Evolutionary conservation across 192 early-diverging fungal species (phyloP), one percentile per base, ranked within the genome.

Genomic region (Phycomyces blakesleeanus): DNA sequence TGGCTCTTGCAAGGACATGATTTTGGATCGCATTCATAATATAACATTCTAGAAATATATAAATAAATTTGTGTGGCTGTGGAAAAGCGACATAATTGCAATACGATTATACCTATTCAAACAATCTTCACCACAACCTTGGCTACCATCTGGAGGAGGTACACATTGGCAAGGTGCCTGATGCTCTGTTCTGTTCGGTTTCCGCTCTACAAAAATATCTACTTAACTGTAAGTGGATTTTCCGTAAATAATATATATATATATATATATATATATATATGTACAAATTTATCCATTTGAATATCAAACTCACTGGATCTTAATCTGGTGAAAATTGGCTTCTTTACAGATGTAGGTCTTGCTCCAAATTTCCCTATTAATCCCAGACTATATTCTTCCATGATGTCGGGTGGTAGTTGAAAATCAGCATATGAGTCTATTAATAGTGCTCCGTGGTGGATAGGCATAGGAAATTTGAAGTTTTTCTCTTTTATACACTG

Each of bases 191-290:
- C 76, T 80, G 2, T 78, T 69, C 2, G 88, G 86, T 56, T 86
- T 88, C 25, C 91, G 73, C 57, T 90, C 87, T 0, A 89, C 80
- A 76, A 87, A 93, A 20, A 90, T 84, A 61, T 93, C 87, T 89
- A 74, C 18, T 51, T 54, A 27, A 20, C n/a, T n/a, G n/a, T n/a
- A n/a, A n/a, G n/a, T n/a, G n/a, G n/a, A n/a, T n/a, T n/a, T n/a
- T 54, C 51, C 7, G 29, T 34, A 2, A 34, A 7, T 34, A 7
- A 2, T 34, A 34, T 34, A 34, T 34, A 34, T n/a, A n/a, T n/a
- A n/a, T n/a, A n/a, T n/a, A n/a, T n/a, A n/a, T n/a, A n/a, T n/a
- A 41, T 10, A 41, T 6, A 41, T 10, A 41, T 41, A 41, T 14
- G 8, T 41, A 10, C 6, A 14, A 6, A 41, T 41, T 41, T 14